A percentile compares a stretch with the other conserved stretches of the same genome.
Evolutionary conservation across 1,139 yeast genomes (phyloP).

Genomic region (Yamadazyma aaseri): DNA sequence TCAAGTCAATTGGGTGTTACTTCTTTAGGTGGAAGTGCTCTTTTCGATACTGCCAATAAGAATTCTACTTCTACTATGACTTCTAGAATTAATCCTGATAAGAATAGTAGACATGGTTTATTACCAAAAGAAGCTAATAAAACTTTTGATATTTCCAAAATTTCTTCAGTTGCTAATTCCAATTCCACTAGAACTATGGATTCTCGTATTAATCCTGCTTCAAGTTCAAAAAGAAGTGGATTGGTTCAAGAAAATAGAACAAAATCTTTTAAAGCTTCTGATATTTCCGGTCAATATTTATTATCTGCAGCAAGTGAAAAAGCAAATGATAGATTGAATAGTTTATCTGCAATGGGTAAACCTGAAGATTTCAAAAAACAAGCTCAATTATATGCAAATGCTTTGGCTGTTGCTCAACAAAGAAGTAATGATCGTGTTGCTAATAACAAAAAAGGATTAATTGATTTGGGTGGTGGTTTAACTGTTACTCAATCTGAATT

Average conservation of each 20-base stretch:
- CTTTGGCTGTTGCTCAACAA: constrained; percentile 66
- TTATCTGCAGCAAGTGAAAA: constrained; percentile 60
- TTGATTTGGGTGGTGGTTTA: constrained; percentile 88
- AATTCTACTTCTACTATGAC: constrained; percentile 47
- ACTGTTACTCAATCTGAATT: constrained; percentile 75
- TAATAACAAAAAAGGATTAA: constrained; percentile 48
- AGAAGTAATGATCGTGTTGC: constrained; percentile 57
- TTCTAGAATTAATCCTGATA: constrained; percentile 49
- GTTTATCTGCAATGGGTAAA: constrained; percentile 31
- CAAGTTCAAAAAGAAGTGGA: constrained; percentile 43
- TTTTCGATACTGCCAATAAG: constrained; percentile 42
- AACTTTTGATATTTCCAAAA: constrained; percentile 39
- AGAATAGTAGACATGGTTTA: constrained; percentile 46
- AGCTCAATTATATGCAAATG: constrained; percentile 45
- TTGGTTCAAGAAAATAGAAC: constrained; percentile 28
- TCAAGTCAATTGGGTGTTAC: constrained; percentile 35
- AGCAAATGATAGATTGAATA: constrained; percentile 52
- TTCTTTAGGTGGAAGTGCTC: constrained; percentile 29
- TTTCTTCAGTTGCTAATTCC: constrained; percentile 42
- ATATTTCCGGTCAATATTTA: constrained; percentile 54
- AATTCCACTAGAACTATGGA: constrained; percentile 42
- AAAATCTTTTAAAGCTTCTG: constrained; percentile 37
- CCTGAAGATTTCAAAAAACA: constrained; percentile 39
- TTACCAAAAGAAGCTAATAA: constrained; percentile 28
- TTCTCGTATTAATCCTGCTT: constrained; percentile 45